Evolutionary conservation across 371 early-diverging fungal species (phyloP).

Genomic region (Capniomyces stellatus): DNA sequence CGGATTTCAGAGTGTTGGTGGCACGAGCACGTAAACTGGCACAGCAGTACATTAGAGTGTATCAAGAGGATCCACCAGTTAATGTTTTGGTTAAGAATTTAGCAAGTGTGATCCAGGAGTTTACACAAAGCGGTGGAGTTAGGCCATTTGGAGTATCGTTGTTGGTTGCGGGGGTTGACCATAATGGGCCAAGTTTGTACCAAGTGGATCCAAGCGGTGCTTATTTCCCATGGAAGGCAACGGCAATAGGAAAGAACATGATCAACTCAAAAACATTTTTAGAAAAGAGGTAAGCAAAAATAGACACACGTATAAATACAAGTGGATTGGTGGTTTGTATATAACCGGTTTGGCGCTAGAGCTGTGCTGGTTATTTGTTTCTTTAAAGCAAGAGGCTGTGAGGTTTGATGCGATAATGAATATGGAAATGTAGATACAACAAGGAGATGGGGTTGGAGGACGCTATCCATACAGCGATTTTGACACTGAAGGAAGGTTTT

Average conservation of each 20-base stretch:
- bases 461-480: conserved; percentile 92
- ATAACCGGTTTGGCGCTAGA: too few relatives aligned
- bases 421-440: conserved; percentile 29
- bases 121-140: conserved; percentile 97
- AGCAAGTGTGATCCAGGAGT: conserved; percentile 95
- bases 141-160: conserved; percentile 98
- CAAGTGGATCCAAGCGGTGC: conserved; percentile 98
- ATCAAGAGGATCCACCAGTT: conserved; percentile 86
- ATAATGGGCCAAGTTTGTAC: conserved; percentile 78
- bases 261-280: conserved; percentile 94
- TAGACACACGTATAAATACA: too few relatives aligned
- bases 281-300: conserved; percentile 70
- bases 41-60: conserved; percentile 83
- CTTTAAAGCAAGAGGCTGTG: too few relatives aligned
- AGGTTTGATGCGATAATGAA: too few relatives aligned
- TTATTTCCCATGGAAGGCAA: conserved; percentile 96
- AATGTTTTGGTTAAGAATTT: conserved; percentile 88
- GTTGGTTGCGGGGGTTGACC: conserved; percentile 88
- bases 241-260: conserved; percentile 98
- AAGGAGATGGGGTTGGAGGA: conserved; percentile 93
- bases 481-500: conserved; percentile 94
- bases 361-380: too few relatives aligned
- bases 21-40: conserved; percentile 90
- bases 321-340: too few relatives aligned
- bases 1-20: conserved; percentile 89